Conservation (phyloP, 148 eudicot species). For the Rheum nobile region DNA sequence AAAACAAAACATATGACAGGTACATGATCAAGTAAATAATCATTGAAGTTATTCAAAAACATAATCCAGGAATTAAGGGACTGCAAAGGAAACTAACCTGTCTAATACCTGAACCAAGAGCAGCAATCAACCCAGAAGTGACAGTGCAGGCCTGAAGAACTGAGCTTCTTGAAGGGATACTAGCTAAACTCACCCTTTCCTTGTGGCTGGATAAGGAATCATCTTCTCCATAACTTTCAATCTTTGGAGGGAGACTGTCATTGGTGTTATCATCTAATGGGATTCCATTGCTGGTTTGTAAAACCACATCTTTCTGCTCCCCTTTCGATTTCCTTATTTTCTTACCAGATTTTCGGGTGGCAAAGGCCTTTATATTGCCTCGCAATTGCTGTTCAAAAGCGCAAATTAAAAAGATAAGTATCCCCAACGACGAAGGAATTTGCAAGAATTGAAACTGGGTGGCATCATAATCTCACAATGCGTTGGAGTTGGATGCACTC, state of each 20-base stretch:
- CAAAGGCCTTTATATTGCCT: constrained; percentile 34
- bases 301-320: constrained; percentile 18
- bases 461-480: neutral
- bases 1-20: no score
- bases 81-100: constrained; percentile 35
- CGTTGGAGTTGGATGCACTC: neutral
- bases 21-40: no score
- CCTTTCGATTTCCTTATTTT: constrained; percentile 36
- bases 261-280: constrained; percentile 18
- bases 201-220: constrained; percentile 17
- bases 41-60: neutral
- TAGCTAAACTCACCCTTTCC: constrained; percentile 14
- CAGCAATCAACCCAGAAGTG: constrained; percentile 71
- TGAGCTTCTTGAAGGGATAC: constrained; percentile 44
- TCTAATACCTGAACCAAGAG: constrained; percentile 53
- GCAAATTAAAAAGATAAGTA: neutral
- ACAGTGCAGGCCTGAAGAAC: constrained; percentile 76
- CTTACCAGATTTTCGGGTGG: constrained; percentile 44
- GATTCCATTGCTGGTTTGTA: constrained; percentile 15
- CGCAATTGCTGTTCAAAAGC: constrained; percentile 22
- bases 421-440: neutral
- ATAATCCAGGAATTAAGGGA: neutral
- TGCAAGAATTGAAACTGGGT: neutral
- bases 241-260: constrained; percentile 9
- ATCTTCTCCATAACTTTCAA: constrained; percentile 8